Conservation (phyloP, 2,329 filamentous ascomycete species). For the Fusarium graminum region DNA sequence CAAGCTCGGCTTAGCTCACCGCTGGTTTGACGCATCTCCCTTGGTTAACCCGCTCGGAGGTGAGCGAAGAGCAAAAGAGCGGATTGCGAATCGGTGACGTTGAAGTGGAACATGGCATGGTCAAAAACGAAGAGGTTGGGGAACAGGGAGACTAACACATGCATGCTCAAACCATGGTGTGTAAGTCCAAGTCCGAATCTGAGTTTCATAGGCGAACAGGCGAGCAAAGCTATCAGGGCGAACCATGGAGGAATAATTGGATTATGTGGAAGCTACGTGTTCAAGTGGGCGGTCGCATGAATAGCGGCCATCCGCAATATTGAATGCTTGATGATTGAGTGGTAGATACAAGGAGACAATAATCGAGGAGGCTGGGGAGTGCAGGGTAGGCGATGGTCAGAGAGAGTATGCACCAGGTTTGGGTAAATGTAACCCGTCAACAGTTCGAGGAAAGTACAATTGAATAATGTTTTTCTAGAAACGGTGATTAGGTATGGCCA, state of each 20-base stretch:
- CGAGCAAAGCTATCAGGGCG: not conserved
- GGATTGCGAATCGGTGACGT: constrained; percentile 12
- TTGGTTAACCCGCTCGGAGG: constrained; percentile 5
- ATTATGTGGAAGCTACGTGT: constrained; percentile 35
- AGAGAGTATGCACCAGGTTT: constrained; percentile 3
- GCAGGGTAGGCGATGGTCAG: constrained; percentile 38
- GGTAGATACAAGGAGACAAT: constrained; percentile 36
- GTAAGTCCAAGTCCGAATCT: constrained; percentile 10
- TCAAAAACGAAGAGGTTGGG: constrained; percentile 32
- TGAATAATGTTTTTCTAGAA: constrained; percentile 2
- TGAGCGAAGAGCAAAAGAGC: constrained; percentile 10
- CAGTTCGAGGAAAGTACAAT: constrained; percentile 1
- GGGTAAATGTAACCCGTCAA: not conserved
- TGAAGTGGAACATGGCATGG: constrained; percentile 13
- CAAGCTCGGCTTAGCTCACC: constrained; percentile 17
- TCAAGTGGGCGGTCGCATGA: constrained; percentile 44
- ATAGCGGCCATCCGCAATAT: constrained; percentile 44
- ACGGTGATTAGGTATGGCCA: not conserved
- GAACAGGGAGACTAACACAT: constrained; percentile 14
- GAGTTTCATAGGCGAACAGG: constrained; percentile 1
- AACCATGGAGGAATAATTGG: constrained; percentile 17
- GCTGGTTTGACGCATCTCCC: constrained; percentile 24
- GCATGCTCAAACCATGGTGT: constrained; percentile 4
- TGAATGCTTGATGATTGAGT: constrained; percentile 31
- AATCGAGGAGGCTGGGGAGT: constrained; percentile 47